Base-by-base conservation (phyloP, 2,329 filamentous ascomycete genomes). In the Cryphonectria nitschkei region DNA sequence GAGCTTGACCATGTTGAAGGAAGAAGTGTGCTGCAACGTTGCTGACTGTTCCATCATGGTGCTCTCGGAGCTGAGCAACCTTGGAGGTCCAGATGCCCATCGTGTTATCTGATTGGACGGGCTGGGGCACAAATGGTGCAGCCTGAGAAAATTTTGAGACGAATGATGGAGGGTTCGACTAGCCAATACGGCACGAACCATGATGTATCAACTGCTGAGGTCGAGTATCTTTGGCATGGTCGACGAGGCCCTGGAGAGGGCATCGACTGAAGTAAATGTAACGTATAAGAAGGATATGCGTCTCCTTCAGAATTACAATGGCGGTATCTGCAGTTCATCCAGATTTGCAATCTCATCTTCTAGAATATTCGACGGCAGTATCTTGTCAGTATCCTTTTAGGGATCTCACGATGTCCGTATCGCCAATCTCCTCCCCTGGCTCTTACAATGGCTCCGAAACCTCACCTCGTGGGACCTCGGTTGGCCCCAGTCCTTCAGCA, bases 391-490 rank as follows among this genome's bases (percentile, higher is more conserved):
- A 26, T 64, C 61, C 39, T 64, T 46, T 29, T 43, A 43, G n/a
- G 39, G 61, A 46, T 26, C 32, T 29, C 43, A 65, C 16, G n/a
- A 65, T 65, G 63, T 34, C 63, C 37, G 43, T n/a, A 14, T 52
- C 46, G 7, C 63, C 16, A 1, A 22, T 26, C 19, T 29, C 43
- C n/a, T 39, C 63, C 9, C 29, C 16, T n/a, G 43, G 52, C 2
- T 9, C 43, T 26, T 43, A 39, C 11, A 8, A 16, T 26, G 63
- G 32, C 4, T 43, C 34, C 29, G 63, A 54, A 29, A 32, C 22
- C 14, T 41, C 41, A 22, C 32, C 63, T 50, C 29, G 2, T 26
- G 39, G 32, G n/a, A 65, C 43, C 8, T n/a, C 39, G 19, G 26
- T 52, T 19, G 29, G 32, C 6, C 6, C 1, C 63, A 37, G 29